Evolutionary conservation across 495 filamentous ascomycete genomes (phyloP).

Genomic region (Lasiosphaeria ovina): DNA sequence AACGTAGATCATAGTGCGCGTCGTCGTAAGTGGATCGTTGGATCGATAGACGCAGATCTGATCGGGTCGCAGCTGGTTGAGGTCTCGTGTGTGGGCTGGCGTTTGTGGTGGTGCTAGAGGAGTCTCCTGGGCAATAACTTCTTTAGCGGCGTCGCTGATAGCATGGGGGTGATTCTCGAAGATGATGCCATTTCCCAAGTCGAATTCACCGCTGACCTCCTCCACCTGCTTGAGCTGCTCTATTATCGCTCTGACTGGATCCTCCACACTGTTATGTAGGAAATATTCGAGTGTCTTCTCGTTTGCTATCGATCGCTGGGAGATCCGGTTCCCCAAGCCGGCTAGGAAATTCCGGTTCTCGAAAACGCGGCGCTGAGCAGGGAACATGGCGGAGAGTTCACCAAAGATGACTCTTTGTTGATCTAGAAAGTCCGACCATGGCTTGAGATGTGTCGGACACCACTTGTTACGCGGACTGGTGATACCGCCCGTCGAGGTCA

Average conservation of each 20-base stretch:
- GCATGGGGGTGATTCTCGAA: slow-evolving; percentile 12
- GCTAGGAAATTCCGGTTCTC: neutral
- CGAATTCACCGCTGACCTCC: neutral
- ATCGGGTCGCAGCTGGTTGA: slow-evolving; percentile 18
- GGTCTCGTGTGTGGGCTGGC: slow-evolving; percentile 1
- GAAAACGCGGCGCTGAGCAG: neutral
- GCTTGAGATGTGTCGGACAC: slow-evolving; percentile 1
- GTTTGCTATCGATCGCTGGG: neutral
- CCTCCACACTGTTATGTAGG: slow-evolving; percentile 9
- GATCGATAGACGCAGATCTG: slow-evolving; percentile 34
- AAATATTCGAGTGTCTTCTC: slow-evolving; percentile 11
- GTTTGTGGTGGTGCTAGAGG: slow-evolving; percentile 36
- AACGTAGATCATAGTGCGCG: slow-evolving; percentile 24
- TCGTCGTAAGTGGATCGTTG: neutral
- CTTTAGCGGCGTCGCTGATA: slow-evolving; percentile 4
- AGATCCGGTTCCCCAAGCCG: neutral
- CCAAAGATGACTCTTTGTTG: neutral
- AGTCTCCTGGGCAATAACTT: neutral
- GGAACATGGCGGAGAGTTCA: neutral
- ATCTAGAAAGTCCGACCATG: slow-evolving; percentile 2
- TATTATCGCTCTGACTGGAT: slow-evolving; percentile 13
- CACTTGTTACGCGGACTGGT: neutral
- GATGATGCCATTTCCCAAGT: slow-evolving; percentile 9
- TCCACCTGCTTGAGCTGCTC: slow-evolving; percentile 6
- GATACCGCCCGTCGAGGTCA: neutral